Evolutionary conservation across 306 rosid species (phyloP), one percentile per base, ranked within the genome.

Genomic region (Prunus padus): DNA sequence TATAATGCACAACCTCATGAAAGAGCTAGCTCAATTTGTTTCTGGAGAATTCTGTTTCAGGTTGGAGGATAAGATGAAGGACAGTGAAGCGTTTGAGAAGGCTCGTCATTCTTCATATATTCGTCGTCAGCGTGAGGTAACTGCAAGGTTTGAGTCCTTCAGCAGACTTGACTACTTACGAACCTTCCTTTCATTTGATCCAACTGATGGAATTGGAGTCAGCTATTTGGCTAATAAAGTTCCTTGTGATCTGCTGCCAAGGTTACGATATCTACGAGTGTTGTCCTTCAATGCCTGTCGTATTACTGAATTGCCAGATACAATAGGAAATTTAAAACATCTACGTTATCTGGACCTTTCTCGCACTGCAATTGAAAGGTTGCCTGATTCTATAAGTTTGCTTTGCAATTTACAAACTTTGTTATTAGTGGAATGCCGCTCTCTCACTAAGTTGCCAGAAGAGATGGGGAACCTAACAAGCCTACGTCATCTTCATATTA

Each of bases 391-490:
- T 28, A 67, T 69, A 47, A 23, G 61, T 22, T 60, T 52, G 33
- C 85, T 82, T 62, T 77, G 47, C 71, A 82, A 82, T 23, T 73
- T 82, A 31, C 85, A 82, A 42, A 82, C 85, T 11, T 62, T 82
- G 54, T 42, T 77, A 61, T 75, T 82, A 52, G 11, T 55, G 25
- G 59, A 77, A 60, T 82, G 82, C 30, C 78, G 44, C 42, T 40
- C 62, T 16, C 85, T 82, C 61, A 42, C 63, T 33, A 40, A 72
- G 85, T 20, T 82, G 67, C 85, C 79, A 20, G 40, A 57, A 28
- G 20, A 77, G 44, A 73, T 72, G 79, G 76, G 85, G 66, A 72
- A 67, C 72, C 59, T 82, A 10, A 72, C 42, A 44, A 65, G 46
- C 76, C 56, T 82, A 16, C 44, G 81, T 0, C 71, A 77, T 73